Percentiles rank a stretch among this genome's conserved stretches.
These are phyloP conservation scores for Rhodotorula toruloides DNA, from an alignment of 768 basidiomycete genomes.

Conservation along the genomic window DNA sequence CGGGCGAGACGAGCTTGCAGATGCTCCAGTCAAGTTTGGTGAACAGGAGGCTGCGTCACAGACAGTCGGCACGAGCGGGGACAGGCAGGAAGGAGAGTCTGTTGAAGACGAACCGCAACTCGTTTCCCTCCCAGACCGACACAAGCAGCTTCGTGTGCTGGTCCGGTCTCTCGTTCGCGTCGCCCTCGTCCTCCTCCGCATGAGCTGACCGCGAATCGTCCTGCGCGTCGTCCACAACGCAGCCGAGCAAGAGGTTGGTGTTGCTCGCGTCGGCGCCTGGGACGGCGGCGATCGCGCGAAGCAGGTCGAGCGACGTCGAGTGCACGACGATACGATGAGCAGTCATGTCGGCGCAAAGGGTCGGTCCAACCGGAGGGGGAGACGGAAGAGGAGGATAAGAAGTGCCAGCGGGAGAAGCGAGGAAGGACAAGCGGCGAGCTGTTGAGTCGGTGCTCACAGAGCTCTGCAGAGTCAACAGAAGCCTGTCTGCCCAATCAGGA, in stretches of 20 bases:
- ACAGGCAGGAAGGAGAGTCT: neutral
- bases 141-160: neutral
- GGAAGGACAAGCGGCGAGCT: neutral
- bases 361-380: no score
- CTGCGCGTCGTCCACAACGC: neutral
- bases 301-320: slow-evolving; percentile 3
- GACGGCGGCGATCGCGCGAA: neutral
- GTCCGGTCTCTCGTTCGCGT: neutral
- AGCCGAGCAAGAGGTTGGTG: neutral
- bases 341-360: neutral
- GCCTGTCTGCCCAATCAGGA: no score
- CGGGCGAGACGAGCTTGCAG: slow-evolving; percentile 11
- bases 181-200: neutral
- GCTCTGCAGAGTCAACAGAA: no score
- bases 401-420: neutral
- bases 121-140: neutral
- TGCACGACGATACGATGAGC: neutral
- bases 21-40: slow-evolving; percentile 15
- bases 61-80: neutral
- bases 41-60: slow-evolving; percentile 13
- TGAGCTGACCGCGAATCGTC: no score
- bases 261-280: neutral
- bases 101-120: slow-evolving; percentile 4
- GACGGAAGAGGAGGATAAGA: neutral
- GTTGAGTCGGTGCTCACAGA: no score